Evolutionary conservation across 805 yeast genomes (phyloP), one percentile per base, ranked within the genome.

Genomic region (Wickerhamiella cacticola): DNA sequence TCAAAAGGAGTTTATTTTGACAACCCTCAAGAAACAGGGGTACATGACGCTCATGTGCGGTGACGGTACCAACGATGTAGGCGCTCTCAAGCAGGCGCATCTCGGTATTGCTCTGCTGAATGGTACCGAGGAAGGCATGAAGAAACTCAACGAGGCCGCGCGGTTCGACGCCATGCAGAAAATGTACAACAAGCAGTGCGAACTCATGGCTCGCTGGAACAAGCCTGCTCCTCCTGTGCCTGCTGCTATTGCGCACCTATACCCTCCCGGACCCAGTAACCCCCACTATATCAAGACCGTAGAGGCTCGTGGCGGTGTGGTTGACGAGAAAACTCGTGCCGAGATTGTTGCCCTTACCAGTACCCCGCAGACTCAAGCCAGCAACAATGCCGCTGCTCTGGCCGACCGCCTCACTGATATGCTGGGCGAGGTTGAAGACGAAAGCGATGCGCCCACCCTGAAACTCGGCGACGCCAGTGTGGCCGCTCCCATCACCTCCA

Each of bases 51-150:
- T 92, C 58, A 92, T 92, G 98, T 92, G 98, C 68, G 98, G 98
- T 72, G 98, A 92, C 68, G 98, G 98, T 68, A 92, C 98, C n/a
- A 92, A 92, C 63, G 98, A 92, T 71, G 98, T 92, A 45, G 98
- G 98, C 66, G 98, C 98, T 48, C 76, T 92, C 68, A 92, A 92
- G 66, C 97, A 92, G 70, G 97, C 98, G 1, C 95, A 92, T 61
- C 82, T 92, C 61, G 98, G 98, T 71, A 84, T 92, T 63, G 98
- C 98, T n/a, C 71, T 92, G 57, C 74, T 92, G 63, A 92, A 92
- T 60, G 98, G 97, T 68, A 88, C 98, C 49, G 95, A 84, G 61
- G 96, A 85, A 47, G 82, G 95, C 41, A 72, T 92, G 78, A 82
- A 82, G 67, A 85, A 87, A 67, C 76, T 88, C 50, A 85, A 82